These are phyloP conservation scores for Russula emetica DNA, from an alignment of 768 basidiomycete species.

Conservation along the genomic window DNA sequence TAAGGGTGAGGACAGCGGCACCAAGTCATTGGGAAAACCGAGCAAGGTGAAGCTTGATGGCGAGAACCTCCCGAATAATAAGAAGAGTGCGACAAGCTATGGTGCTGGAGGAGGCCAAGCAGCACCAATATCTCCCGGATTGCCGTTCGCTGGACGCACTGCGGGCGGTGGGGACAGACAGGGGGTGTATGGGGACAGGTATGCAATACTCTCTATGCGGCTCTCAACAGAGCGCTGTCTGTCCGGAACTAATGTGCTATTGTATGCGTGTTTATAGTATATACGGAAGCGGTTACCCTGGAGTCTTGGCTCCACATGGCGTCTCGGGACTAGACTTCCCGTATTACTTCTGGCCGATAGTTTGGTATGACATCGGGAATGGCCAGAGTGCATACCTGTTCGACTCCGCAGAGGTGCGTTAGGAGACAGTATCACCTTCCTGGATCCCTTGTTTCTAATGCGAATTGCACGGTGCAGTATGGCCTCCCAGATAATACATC, in stretches of 20 bases:
- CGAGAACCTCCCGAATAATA: constrained; percentile 4
- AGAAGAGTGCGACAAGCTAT: constrained; percentile 29
- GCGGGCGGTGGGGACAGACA: constrained; percentile 31
- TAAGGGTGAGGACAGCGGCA: constrained; percentile 5
- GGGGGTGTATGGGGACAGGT: constrained; percentile 30
- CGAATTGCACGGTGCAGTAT: constrained; percentile 31
- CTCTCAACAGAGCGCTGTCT: not conserved
- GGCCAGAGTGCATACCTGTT: constrained; percentile 21
- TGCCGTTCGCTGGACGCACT: constrained; percentile 29
- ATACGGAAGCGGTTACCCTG: constrained; percentile 35
- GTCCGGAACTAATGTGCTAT: not conserved
- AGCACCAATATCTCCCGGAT: constrained; percentile 26
- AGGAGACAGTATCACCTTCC: not conserved
- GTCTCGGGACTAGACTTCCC: constrained; percentile 29
- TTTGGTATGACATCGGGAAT: constrained; percentile 23
- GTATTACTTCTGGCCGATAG: constrained; percentile 33
- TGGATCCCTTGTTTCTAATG: not conserved
- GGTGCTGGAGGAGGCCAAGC: constrained; percentile 27
- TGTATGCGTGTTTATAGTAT: constrained; percentile 15
- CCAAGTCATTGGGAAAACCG: not conserved
- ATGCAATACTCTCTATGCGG: not conserved
- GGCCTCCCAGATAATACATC: constrained; percentile 35
- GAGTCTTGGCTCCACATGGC: constrained; percentile 10
- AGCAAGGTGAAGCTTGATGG: not conserved
- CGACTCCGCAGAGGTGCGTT: constrained; percentile 26